Evolutionary conservation across 805 yeast genomes (phyloP).

Genomic region (Starmerella riodocensis): DNA sequence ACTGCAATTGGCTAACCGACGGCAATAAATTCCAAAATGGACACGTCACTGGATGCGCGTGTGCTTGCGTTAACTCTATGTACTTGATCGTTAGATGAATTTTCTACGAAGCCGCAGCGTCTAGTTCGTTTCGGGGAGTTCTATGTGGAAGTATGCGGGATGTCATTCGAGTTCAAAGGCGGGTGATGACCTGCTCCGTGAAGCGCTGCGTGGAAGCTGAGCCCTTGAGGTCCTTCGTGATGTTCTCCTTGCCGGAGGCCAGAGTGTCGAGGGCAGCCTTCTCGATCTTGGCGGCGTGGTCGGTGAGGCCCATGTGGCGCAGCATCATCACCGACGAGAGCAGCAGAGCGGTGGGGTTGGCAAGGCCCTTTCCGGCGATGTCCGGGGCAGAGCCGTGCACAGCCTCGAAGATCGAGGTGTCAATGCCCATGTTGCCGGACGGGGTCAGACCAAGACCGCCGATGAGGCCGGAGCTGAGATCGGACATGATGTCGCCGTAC

Average conservation of each 20-base stretch:
- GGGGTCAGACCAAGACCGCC: conserved; percentile 99
- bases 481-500: conserved; percentile 98
- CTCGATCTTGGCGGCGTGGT: conserved; percentile 75
- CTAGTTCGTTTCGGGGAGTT: too few relatives aligned
- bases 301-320: conserved; percentile 88
- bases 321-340: conserved; percentile 97
- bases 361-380: conserved; percentile 96
- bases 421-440: conserved; percentile 98
- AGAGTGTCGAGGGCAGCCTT: conserved; percentile 72
- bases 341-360: conserved; percentile 96
- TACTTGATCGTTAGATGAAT: too few relatives aligned
- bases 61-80: too few relatives aligned
- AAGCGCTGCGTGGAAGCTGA: conserved; percentile 76
- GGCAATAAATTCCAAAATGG: too few relatives aligned
- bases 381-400: conserved; percentile 99
- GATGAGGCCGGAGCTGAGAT: conserved; percentile 90
- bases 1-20: too few relatives aligned
- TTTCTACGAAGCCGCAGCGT: too few relatives aligned
- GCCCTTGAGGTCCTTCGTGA: conserved; percentile 95
- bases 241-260: conserved; percentile 90
- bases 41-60: too few relatives aligned
- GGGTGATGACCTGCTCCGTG: conserved; percentile 79
- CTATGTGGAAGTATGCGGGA: too few relatives aligned
- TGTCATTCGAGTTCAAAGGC: conserved; percentile 27
- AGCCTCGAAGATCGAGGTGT: conserved; percentile 96